Evolutionary conservation across 495 filamentous ascomycete species (phyloP), one percentile per base, ranked within the genome.

Genomic region (Lophium mytilinum): DNA sequence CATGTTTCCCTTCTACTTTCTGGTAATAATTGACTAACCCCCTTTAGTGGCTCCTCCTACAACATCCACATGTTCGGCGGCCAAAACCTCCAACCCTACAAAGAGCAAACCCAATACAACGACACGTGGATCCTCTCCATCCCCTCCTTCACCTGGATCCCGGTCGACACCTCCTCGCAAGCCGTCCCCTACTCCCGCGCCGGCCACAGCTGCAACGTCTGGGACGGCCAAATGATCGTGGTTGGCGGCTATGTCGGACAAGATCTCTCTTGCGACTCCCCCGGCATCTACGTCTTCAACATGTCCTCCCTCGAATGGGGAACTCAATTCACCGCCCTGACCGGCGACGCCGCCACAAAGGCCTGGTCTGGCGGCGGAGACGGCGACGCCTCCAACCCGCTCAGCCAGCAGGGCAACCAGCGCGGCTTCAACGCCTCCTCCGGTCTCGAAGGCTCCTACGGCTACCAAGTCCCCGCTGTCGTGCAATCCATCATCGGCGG

Each of bases 121-220:
- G 87, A 90, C 63, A 83, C 87, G 73, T 89, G 84, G 80, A 87
- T 90, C 50, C 75, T 90, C 19, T 84, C 82, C n/a, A 76, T 90
- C 46, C 87, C 87, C 0, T 73, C 73, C 6, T 85, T 90, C 62
- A 86, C 80, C 1, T 89, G 87, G 87, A 82, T 89, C 43, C 66
- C 80, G 56, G 83, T 88, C 36, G 73, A 84, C 51, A 70, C 69
- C 37, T 55, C 63, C 10, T 68, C 68, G 0, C 76, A 81, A 65
- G 74, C 75, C 4, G 71, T 80, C 9, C 86, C 85, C 0, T 72
- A 77, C n/a, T 77, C 78, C 4, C 74, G 87, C 34, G 82, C 83
- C 37, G 86, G 86, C 3, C 85, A 88, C 62, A 79, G 80, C 3
- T 89, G 86, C 66, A 76, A 80, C 42, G 73, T 87, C 21, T 83